phyloP scores from a whole-genome alignment of 2,329 filamentous ascomycete species.

The Colletotrichum costaricense region DNA sequence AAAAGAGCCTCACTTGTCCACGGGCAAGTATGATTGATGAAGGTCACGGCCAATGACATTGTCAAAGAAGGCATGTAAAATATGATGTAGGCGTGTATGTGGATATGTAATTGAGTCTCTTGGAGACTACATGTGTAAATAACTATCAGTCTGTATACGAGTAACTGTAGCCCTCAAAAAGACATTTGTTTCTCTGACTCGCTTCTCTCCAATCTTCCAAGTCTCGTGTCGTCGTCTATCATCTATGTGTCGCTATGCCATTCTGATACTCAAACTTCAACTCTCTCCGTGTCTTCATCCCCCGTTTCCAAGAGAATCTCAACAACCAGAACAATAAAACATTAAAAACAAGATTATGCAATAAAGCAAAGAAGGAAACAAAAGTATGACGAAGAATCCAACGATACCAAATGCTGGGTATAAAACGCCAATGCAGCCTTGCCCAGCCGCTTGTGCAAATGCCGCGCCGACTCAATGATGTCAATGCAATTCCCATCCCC shows the following conservation, averaged over 20 bases:
- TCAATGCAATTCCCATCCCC: neutral
- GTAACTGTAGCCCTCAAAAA: slow-evolving; percentile 13
- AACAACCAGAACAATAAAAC: slow-evolving; percentile 1
- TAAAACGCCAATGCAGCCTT: slow-evolving; percentile 33
- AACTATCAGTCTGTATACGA: slow-evolving; percentile 8
- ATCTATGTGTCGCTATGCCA: slow-evolving; percentile 29
- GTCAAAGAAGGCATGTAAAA: neutral
- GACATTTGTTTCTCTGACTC: neutral
- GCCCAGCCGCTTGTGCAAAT: slow-evolving; percentile 33
- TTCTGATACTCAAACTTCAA: slow-evolving; percentile 23
- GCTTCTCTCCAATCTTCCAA: neutral
- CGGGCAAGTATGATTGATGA: neutral
- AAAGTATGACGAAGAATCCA: neutral
- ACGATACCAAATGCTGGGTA: slow-evolving; percentile 34
- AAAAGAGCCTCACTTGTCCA: neutral
- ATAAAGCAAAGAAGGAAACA: neutral
- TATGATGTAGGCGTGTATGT: neutral
- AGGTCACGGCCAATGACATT: neutral
- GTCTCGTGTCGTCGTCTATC: slow-evolving; percentile 26
- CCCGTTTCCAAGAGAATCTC: neutral
- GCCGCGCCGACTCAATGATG: neutral
- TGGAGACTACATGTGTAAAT: slow-evolving; percentile 12
- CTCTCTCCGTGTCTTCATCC: slow-evolving; percentile 4
- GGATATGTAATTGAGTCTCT: neutral
- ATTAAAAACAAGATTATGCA: slow-evolving; percentile 16